Evolutionary conservation across 2,329 filamentous ascomycete species (phyloP).

Genomic region (Aspergillus felis): DNA sequence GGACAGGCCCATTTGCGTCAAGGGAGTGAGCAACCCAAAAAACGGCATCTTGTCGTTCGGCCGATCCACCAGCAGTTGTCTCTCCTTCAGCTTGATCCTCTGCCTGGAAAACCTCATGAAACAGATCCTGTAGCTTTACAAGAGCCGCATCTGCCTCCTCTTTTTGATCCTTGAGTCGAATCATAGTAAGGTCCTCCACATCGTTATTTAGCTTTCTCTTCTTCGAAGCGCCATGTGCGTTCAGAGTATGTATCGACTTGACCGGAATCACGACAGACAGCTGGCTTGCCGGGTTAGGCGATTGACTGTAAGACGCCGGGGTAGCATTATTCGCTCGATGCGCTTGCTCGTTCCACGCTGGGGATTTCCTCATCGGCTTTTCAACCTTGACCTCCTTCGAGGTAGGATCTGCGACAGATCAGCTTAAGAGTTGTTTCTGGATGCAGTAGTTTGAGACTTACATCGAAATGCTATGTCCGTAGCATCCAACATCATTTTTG

Average conservation of each 20-base stretch:
- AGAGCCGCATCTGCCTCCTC: constrained; percentile 74
- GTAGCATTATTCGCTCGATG: constrained; percentile 39
- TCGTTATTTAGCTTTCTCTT: constrained; percentile 53
- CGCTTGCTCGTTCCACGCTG: constrained; percentile 22
- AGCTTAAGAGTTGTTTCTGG: constrained; percentile 8
- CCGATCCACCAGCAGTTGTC: constrained; percentile 38
- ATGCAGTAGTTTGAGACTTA: constrained; percentile 21
- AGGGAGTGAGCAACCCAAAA: constrained; percentile 41
- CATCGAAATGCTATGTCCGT: constrained; percentile 43
- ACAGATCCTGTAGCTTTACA: constrained; percentile 63
- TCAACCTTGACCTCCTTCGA: constrained; percentile 22
- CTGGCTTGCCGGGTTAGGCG: constrained; percentile 24
- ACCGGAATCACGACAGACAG: constrained; percentile 49
- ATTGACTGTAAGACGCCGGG: constrained; percentile 33
- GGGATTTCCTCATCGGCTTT: constrained; percentile 18
- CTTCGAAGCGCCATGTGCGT: constrained; percentile 30
- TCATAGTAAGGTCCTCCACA: constrained; percentile 53
- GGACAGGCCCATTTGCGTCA: constrained; percentile 41
- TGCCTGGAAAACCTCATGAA: constrained; percentile 70
- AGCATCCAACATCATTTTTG: constrained; percentile 51
- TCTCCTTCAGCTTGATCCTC: constrained; percentile 65
- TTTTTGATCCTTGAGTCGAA: constrained; percentile 68
- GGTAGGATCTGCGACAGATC: constrained; percentile 30
- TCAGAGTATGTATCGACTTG: constrained; percentile 38
- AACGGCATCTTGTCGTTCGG: constrained; percentile 49